Conservation (phyloP, 345 rosid species). For the Carallia brachiata region DNA sequence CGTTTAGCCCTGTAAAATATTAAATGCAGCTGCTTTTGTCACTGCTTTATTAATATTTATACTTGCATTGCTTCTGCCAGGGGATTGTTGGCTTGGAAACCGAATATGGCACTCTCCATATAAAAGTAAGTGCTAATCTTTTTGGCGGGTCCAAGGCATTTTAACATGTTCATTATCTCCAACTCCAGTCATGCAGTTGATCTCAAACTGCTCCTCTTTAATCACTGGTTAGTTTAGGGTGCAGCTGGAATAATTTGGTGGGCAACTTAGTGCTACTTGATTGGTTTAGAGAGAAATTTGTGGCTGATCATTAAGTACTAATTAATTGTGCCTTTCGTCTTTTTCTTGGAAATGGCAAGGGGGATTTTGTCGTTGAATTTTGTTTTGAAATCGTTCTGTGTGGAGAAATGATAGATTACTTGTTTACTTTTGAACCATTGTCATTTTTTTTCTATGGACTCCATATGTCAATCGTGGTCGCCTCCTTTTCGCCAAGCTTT, state of each 20-base stretch:
- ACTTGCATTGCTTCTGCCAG: slow-evolving; percentile 33
- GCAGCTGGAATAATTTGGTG: not conserved
- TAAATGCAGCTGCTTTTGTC: not conserved
- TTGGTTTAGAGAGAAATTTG: no score
- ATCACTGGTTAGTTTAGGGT: not conserved
- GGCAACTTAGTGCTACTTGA: no score
- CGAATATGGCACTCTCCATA: slow-evolving; percentile 67
- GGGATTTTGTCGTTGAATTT: not conserved
- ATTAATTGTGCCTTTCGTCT: not conserved
- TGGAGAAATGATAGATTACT: not conserved
- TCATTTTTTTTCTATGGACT: no score
- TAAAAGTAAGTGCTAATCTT: slow-evolving; percentile 54
- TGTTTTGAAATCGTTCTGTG: not conserved
- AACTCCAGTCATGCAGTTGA: not conserved
- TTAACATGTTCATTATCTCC: not conserved
- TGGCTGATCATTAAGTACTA: no score
- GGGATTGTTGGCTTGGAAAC: slow-evolving; percentile 87
- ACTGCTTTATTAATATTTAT: not conserved
- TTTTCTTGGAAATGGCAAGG: not conserved
- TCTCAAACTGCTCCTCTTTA: not conserved
- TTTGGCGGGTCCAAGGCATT: not conserved
- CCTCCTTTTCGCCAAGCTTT: no score
- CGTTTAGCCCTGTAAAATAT: not conserved
- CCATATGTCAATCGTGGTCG: no score
- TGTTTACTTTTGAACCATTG: no score